phyloP scores from a whole-genome alignment of 805 yeast genomes.

The Hermanozyma aechmeae region DNA sequence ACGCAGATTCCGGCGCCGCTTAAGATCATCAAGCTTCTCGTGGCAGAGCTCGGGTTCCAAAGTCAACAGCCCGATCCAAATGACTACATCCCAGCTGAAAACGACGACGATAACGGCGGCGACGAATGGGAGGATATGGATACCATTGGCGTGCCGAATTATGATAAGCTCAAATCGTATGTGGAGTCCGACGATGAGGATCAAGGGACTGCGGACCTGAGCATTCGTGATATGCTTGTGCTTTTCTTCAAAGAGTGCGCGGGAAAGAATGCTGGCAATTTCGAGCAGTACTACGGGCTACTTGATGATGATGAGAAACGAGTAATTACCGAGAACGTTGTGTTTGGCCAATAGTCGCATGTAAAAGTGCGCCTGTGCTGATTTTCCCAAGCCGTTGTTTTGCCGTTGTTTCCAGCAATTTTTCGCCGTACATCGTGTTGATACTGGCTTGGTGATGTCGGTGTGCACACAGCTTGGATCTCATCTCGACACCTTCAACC shows the following conservation, averaged over 20 bases:
- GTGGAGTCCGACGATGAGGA: slow-evolving; percentile 38
- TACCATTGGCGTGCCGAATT: slow-evolving; percentile 53
- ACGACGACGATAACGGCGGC: slow-evolving; percentile 25
- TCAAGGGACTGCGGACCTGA: slow-evolving; percentile 20
- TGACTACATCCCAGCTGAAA: slow-evolving; percentile 22
- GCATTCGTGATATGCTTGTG: slow-evolving; percentile 31
- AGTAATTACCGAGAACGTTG: slow-evolving; percentile 39
- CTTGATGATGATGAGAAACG: slow-evolving; percentile 47
- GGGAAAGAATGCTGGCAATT: slow-evolving; percentile 37
- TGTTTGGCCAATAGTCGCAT: no score
- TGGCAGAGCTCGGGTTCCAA: slow-evolving; percentile 63
- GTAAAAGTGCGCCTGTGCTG: no score
- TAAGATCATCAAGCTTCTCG: slow-evolving; percentile 64
- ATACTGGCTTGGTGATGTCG: no score
- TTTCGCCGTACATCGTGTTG: no score
- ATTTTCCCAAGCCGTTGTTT: no score
- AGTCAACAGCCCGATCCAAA: slow-evolving; percentile 38
- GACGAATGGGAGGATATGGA: slow-evolving; percentile 72
- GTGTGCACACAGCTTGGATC: no score
- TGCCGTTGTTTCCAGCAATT: no score
- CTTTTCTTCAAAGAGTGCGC: slow-evolving; percentile 52
- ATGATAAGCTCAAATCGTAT: slow-evolving; percentile 52
- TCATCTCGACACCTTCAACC: no score
- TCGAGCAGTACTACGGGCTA: slow-evolving; percentile 40
- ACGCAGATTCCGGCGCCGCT: slow-evolving; percentile 58